Base-by-base conservation (phyloP, 148 eudicot species). In the Persicaria maculosa region DNA sequence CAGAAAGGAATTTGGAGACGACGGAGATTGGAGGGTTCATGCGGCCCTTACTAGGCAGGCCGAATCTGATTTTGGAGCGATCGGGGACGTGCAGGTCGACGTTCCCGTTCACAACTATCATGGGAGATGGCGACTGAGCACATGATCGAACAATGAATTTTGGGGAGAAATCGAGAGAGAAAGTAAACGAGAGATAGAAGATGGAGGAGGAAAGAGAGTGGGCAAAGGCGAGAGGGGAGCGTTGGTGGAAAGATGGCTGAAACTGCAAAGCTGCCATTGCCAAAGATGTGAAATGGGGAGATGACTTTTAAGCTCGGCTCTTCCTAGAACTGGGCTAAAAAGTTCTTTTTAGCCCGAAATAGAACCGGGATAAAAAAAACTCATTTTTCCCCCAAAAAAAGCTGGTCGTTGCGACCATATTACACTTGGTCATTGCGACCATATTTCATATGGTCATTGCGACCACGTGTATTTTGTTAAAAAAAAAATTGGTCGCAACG, bases 41-140 rank as follows among this genome's bases (percentile, higher is more conserved):
- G 20, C 97, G 88, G 16, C 98, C 98, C 86, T 94, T 94, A 75
- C 98, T 94, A 5, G 98, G 98, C 84, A 93, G 81, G 0, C 98
- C 98, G 17, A 93, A 79, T 0, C 98, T 91, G 75, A 87, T 86
- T 53, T 86, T 89, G 7, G 75, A 54, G 72, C 96, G 86, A 2
- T 87, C 83, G 1, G 80, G 44, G n/a, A 68, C 77, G 50, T 55
- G 74, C 14, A 50, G 57, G 44, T 83, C 91, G 15, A 79, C 68
- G 68, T 80, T 80, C 1, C 82, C 89, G 17, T 80, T 84, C 1
- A 85, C 84, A 46, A 75, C 82, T 25, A 82, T 71, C 46, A 68
- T 45, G 48, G 90, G 90, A 20, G 93, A 80, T 7, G 83, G 80
- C 0, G 81, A 16, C 4, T 86, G 78, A 77, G 61, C 47, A 45